Conservation (phyloP, 768 basidiomycete species). For the Mrakia blollopis region DNA sequence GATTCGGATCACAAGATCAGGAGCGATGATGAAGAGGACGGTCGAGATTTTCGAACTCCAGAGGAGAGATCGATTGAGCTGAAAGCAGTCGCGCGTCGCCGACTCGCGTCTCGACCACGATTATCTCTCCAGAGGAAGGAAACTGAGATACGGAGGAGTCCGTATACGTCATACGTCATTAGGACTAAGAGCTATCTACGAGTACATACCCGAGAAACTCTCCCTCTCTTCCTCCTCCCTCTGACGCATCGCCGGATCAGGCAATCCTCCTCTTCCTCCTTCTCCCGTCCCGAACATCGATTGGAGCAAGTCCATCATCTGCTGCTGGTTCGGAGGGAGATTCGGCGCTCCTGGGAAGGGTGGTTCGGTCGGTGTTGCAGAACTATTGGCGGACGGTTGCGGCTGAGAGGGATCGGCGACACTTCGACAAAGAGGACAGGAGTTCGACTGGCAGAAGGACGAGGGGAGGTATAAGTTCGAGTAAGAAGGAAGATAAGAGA, state of each 20-base stretch:
- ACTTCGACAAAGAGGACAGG: conserved; percentile 23
- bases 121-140: no score
- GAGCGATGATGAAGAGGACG: no score
- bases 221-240: neutral
- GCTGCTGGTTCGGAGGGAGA: neutral
- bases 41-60: no score
- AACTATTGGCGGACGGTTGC: neutral
- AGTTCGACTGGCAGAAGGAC: conserved; percentile 10
- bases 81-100: no score
- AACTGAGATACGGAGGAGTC: no score
- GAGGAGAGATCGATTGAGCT: no score
- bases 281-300: neutral
- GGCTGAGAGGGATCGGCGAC: conserved; percentile 19
- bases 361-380: neutral
- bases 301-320: conserved; percentile 22
- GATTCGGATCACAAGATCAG: no score
- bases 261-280: neutral
- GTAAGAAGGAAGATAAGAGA: neutral
- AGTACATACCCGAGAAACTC: conserved; percentile 24
- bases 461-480: no score
- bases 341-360: neutral
- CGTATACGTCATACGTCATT: no score
- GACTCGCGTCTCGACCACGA: no score
- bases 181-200: neutral
- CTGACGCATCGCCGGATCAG: neutral